Conservation (phyloP, 139 green algal genomes). For the Eudorina sp. region DNA sequence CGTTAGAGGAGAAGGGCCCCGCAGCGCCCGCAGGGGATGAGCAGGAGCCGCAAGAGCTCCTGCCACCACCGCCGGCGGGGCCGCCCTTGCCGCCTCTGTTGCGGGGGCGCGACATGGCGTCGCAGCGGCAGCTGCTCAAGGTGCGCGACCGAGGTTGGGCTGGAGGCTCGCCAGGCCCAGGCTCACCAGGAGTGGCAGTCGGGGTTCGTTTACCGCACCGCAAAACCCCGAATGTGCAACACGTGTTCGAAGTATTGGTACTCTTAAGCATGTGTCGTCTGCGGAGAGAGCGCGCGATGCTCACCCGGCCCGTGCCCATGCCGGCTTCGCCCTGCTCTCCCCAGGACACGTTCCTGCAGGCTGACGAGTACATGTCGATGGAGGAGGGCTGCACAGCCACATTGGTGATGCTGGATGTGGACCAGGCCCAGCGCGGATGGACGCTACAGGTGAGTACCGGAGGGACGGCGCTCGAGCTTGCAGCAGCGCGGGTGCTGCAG, state of each 20-base stretch:
- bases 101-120: background rate
- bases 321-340: too few species aligned
- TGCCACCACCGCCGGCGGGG: conserved; percentile 20
- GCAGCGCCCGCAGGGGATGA: background rate
- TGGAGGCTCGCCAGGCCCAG: too few species aligned
- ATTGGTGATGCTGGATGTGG: conserved; percentile 58
- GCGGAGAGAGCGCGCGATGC: too few species aligned
- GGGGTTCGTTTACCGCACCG: too few species aligned
- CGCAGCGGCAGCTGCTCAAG: conserved; percentile 20
- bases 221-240: too few species aligned
- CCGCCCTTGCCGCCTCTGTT: conserved; percentile 39
- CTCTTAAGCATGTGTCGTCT: too few species aligned
- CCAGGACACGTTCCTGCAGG: conserved; percentile 45
- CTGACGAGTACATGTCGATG: conserved; percentile 57
- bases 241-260: too few species aligned
- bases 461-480: too few species aligned
- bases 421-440: background rate
- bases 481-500: too few species aligned
- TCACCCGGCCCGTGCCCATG: too few species aligned
- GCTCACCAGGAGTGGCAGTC: too few species aligned
- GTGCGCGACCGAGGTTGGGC: conserved; percentile 11
- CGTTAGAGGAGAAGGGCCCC: background rate
- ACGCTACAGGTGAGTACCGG: conserved; percentile 36
- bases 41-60: background rate
- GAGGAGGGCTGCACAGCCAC: conserved; percentile 75